These are phyloP conservation scores for Gossypium schwendimanii DNA, from an alignment of 441 rosid genomes.

Conservation along the genomic window DNA sequence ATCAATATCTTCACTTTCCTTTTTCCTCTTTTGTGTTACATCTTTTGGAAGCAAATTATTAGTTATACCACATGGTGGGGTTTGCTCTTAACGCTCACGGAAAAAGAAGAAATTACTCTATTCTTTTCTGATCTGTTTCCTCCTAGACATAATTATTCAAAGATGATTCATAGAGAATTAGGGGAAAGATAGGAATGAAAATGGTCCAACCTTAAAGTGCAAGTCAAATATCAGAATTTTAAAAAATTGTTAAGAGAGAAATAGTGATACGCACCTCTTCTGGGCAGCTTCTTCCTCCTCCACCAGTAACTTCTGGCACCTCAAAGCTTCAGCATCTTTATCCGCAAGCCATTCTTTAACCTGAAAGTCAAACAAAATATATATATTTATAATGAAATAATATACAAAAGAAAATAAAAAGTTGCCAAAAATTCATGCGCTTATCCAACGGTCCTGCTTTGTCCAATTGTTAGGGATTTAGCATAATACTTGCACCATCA, in stretches of 20 bases:
- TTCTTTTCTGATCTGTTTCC: neutral
- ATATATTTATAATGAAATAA: conserved; percentile 5
- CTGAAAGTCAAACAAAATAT: conserved; percentile 27
- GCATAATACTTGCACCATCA: neutral
- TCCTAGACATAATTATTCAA: neutral
- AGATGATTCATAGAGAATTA: neutral
- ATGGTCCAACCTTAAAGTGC: neutral
- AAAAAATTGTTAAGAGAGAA: neutral
- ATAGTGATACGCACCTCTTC: conserved; percentile 46
- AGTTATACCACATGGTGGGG: neutral
- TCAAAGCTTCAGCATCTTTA: conserved; percentile 89
- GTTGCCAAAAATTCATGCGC: neutral
- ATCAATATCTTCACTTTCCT: neutral
- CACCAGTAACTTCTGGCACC: conserved; percentile 82
- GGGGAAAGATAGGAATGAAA: neutral
- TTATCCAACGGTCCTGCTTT: neutral
- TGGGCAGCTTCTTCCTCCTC: conserved; percentile 97
- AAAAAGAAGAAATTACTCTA: neutral
- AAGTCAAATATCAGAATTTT: neutral
- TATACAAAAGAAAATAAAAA: neutral
- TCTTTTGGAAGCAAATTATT: neutral
- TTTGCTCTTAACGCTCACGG: neutral
- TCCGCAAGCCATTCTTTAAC: conserved; percentile 85
- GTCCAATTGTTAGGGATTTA: neutral
- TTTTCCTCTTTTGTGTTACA: neutral